Evolutionary conservation across 257 asterid species (phyloP), one percentile per base, ranked within the genome.

Genomic region (Salvia hispanica): DNA sequence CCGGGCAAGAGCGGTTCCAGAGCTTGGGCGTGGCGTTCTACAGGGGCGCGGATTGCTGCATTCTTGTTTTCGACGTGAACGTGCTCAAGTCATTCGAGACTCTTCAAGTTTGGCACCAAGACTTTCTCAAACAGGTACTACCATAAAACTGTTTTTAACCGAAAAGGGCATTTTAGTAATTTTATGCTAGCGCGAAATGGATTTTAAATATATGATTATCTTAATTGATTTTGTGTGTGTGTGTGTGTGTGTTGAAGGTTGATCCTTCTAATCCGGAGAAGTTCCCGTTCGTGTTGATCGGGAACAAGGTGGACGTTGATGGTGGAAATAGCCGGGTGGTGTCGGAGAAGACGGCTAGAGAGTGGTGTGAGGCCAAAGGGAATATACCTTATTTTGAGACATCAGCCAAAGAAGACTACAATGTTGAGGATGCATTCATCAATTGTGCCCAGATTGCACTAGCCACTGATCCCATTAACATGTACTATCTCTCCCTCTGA

Each of bases 31-130:
- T 83, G 31, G 93, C 96, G 16, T 92, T 92, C 69, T 92, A 92
- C 43, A 77, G 96, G 81, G 98, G 98, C 4, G 96, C 98, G 14
- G 98, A 92, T 80, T 92, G 98, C 51, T 92, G 96, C 74, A 84
- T 84, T 67, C 92, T 92, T 16, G 91, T 87, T 28, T 90, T 82
- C 40, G 97, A 88, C 72, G 95, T 88, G 14, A 90, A 88, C 74
- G 76, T 82, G 0, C 80, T 77, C 14, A 92, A 91, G 74, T 83
- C 96, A 16, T 92, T 92, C 65, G 95, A 87, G 77, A 89, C 86
- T 8, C 95, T 92, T 77, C 93, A 85, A 55, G 80, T 73, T 50
- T 92, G 98, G 98, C 89, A 85, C 46, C 68, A 78, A 46, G 89
- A 89, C 16, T 89, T 92, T 61, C 91, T 92, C 81, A 87, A 85